These are phyloP conservation scores for Dothistroma pini DNA, from an alignment of 2,329 filamentous ascomycete genomes.

Conservation along the genomic window DNA sequence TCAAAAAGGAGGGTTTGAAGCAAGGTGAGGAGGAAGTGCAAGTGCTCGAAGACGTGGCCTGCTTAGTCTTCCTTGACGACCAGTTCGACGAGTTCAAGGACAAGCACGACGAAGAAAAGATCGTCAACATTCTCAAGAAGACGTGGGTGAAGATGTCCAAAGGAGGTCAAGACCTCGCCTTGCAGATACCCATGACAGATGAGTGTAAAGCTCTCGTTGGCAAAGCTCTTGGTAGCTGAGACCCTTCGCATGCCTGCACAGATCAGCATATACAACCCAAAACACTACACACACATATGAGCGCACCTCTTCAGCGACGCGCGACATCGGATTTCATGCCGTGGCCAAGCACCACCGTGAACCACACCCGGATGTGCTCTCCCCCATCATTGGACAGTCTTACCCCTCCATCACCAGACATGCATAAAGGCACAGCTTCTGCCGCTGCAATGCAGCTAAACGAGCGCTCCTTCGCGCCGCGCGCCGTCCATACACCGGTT, in stretches of 20 bases:
- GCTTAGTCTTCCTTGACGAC: conserved; percentile 81
- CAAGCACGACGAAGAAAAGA: conserved; percentile 72
- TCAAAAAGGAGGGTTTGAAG: conserved; percentile 72
- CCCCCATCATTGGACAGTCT: not conserved
- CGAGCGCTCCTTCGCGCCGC: not conserved
- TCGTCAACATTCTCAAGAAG: conserved; percentile 66
- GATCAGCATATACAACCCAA: not conserved
- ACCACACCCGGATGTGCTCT: not conserved
- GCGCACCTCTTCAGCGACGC: not conserved
- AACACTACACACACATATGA: not conserved
- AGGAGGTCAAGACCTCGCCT: conserved; percentile 59
- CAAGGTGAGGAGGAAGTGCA: conserved; percentile 63
- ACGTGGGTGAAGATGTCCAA: conserved; percentile 74
- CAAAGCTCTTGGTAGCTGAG: conserved; percentile 53
- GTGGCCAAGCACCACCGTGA: not conserved
- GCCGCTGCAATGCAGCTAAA: conserved; percentile 8
- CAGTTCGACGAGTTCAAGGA: conserved; percentile 78
- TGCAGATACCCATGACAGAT: conserved; percentile 62
- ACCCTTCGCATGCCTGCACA: not conserved
- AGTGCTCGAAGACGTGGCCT: conserved; percentile 79
- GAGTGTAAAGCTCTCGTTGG: conserved; percentile 58
- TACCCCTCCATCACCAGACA: conserved; percentile 3
- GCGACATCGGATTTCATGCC: not conserved
- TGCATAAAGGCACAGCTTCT: conserved; percentile 1
- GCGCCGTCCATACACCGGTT: not conserved